Percentiles rank a stretch among this genome's conserved stretches.
Conservation (phyloP, 495 filamentous ascomycete species). For the Tuber microsphaerosporum region DNA sequence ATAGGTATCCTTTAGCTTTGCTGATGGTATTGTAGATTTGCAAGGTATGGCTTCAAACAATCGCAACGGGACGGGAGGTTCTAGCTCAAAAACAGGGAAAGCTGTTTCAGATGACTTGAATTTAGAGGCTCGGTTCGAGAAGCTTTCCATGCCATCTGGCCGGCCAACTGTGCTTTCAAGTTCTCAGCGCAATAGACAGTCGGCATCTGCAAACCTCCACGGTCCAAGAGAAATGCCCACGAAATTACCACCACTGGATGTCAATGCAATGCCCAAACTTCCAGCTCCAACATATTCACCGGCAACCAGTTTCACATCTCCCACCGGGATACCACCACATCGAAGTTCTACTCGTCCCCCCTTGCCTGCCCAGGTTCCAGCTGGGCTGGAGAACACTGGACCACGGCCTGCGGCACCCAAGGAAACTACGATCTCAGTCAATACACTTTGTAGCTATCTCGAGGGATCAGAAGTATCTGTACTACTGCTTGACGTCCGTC, state of each 20-base stretch:
- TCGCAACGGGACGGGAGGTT: not conserved
- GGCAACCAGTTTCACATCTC: constrained; percentile 32
- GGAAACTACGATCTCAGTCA: constrained; percentile 57
- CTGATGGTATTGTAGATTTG: constrained; percentile 21
- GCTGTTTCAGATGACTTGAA: constrained; percentile 14
- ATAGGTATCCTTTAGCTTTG: constrained; percentile 5
- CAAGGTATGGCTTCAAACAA: not conserved
- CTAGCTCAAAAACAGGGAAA: constrained; percentile 13
- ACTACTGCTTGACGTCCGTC: constrained; percentile 77
- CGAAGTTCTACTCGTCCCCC: constrained; percentile 22
- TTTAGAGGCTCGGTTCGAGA: constrained; percentile 28
- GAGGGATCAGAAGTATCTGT: constrained; percentile 51
- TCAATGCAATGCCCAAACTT: constrained; percentile 34
- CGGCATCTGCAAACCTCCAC: constrained; percentile 5
- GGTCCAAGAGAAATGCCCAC: constrained; percentile 27
- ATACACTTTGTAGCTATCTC: constrained; percentile 60
- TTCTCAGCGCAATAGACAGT: constrained; percentile 2
- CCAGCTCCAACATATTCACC: constrained; percentile 41
- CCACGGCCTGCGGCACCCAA: constrained; percentile 48
- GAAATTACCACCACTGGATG: constrained; percentile 29
- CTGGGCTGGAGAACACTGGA: constrained; percentile 16
- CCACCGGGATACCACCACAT: constrained; percentile 29
- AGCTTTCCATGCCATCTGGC: constrained; percentile 17
- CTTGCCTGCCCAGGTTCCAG: constrained; percentile 8
- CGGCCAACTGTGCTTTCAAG: constrained; percentile 5